A percentile compares a stretch with the other conserved stretches of the same genome.
phyloP scores from a whole-genome alignment of 2,329 filamentous ascomycete genomes.

The Tolypocladium ophioglossoides region DNA sequence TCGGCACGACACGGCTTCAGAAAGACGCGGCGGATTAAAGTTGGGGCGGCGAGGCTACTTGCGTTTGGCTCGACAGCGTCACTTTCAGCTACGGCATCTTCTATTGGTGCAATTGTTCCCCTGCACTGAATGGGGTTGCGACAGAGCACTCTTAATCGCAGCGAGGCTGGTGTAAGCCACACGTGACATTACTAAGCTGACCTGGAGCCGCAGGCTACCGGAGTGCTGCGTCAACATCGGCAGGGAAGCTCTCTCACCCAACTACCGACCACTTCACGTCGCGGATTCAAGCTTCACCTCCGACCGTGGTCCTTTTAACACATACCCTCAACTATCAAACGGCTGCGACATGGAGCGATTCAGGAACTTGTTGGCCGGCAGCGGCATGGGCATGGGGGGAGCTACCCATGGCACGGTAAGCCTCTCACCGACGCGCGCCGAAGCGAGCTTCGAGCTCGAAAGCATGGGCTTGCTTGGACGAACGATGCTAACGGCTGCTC shows the following conservation, averaged over 20 bases:
- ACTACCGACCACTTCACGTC: neutral
- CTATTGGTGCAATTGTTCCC: neutral
- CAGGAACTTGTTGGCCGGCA: constrained; percentile 75
- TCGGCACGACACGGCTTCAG: constrained; percentile 8
- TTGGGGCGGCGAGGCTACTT: constrained; percentile 12
- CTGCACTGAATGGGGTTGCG: neutral
- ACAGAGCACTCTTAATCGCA: too few species aligned
- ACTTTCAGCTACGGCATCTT: neutral
- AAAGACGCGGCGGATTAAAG: constrained; percentile 16
- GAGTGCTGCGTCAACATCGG: constrained; percentile 1
- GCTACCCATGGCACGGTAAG: constrained; percentile 29
- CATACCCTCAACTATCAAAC: too few species aligned
- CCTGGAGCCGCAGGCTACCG: neutral
- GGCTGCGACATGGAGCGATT: constrained; percentile 74
- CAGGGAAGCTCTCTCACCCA: neutral
- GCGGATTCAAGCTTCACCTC: neutral
- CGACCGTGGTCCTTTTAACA: constrained; percentile 2
- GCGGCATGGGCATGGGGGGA: constrained; percentile 55
- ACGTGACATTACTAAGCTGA: constrained; percentile 10
- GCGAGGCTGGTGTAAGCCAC: neutral
- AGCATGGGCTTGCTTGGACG: neutral
- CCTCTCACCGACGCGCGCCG: constrained; percentile 2
- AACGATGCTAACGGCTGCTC: neutral
- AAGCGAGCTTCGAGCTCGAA: neutral
- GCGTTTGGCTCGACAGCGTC: neutral